phyloP scores from a whole-genome alignment of 257 asterid genomes.

The Salvia hispanica region DNA sequence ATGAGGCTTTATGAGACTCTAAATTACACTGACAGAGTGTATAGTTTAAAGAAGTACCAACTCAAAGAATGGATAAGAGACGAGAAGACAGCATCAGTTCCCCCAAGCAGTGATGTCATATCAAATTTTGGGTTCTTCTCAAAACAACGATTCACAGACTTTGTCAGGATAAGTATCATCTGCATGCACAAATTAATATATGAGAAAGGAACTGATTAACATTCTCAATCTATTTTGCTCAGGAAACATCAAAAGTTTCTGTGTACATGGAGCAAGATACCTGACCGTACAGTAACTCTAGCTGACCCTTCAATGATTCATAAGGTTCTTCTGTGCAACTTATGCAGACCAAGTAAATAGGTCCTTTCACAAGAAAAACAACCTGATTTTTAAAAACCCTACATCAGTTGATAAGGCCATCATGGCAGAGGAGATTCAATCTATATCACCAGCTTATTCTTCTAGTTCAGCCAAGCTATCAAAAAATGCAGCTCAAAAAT shows the following conservation, averaged over 20 bases:
- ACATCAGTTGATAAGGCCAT: constrained; percentile 6
- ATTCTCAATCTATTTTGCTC: constrained; percentile 5
- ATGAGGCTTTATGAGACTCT: not conserved
- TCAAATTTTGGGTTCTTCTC: constrained; percentile 97
- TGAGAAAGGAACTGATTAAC: constrained; percentile 27
- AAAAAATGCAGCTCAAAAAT: constrained; percentile 15
- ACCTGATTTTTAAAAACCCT: constrained; percentile 53
- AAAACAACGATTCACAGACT: constrained; percentile 89
- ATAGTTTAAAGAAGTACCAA: constrained; percentile 59
- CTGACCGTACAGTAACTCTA: constrained; percentile 91
- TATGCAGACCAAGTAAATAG: constrained; percentile 95
- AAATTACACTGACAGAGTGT: constrained; percentile 25
- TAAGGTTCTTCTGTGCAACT: constrained; percentile 96
- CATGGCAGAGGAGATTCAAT: constrained; percentile 16
- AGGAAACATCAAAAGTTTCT: constrained; percentile 19
- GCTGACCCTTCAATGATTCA: constrained; percentile 84
- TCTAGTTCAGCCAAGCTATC: constrained; percentile 21
- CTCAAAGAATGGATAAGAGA: constrained; percentile 95
- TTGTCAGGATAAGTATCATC: constrained; percentile 95
- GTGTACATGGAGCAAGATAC: constrained; percentile 40
- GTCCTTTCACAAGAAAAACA: constrained; percentile 95
- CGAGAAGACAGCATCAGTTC: constrained; percentile 91
- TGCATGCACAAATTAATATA: constrained; percentile 47
- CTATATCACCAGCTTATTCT: constrained; percentile 22
- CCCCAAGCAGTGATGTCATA: constrained; percentile 97